Percentiles rank a stretch among this genome's conserved stretches.
Evolutionary conservation across 345 rosid species (phyloP).

Genomic region (Anastatica hierochuntica): DNA sequence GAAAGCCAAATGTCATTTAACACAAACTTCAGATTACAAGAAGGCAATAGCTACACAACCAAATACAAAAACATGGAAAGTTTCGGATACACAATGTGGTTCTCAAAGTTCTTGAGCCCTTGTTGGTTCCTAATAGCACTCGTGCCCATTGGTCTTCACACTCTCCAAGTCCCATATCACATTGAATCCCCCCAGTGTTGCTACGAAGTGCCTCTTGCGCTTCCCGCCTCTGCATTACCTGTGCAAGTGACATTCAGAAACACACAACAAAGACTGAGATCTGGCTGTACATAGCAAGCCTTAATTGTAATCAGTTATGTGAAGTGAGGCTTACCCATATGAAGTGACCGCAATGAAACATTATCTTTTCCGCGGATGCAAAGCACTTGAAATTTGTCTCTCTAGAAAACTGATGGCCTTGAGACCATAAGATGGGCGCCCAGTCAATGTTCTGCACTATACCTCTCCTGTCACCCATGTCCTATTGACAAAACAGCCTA

Average conservation of each 20-base stretch:
- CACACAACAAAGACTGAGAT: neutral
- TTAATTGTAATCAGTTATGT: neutral
- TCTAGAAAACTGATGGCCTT: neutral
- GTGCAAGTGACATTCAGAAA: neutral
- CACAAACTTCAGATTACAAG: no score
- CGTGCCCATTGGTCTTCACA: no score
- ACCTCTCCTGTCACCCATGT: constrained; percentile 67
- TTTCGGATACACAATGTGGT: no score
- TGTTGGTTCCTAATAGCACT: no score
- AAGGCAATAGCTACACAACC: no score
- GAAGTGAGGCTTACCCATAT: neutral
- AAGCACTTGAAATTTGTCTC: constrained; percentile 38
- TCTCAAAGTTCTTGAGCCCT: no score
- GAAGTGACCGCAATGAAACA: neutral
- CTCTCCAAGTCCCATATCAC: no score
- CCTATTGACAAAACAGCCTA: constrained; percentile 85
- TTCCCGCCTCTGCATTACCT: no score
- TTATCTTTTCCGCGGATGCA: neutral
- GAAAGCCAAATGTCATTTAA: no score
- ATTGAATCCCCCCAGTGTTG: neutral
- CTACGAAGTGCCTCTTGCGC: neutral
- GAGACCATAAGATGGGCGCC: constrained; percentile 33
- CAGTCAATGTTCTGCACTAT: constrained; percentile 58
- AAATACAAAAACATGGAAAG: no score
- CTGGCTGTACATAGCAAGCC: neutral